Evolutionary conservation across 2,329 filamentous ascomycete genomes (phyloP).

Genomic region (Claviceps monticola): DNA sequence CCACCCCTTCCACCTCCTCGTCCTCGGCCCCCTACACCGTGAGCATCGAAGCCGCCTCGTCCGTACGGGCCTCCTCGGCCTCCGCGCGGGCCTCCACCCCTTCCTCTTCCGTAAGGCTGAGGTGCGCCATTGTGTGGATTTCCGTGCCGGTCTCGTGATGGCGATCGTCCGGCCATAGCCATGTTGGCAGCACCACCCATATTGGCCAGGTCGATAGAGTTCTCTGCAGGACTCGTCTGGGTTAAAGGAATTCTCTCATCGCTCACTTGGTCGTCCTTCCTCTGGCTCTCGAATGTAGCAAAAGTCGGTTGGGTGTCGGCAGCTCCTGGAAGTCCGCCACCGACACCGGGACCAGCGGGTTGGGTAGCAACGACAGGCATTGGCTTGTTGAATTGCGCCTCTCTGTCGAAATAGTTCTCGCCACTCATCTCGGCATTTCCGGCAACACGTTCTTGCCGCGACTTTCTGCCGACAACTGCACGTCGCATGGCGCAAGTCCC

Average conservation of each 20-base stretch:
- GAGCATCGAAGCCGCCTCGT: conserved; percentile 35
- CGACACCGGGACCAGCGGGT: conserved; percentile 44
- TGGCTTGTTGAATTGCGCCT: conserved; percentile 37
- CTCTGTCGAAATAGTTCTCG: conserved; percentile 73
- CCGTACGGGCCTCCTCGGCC: conserved; percentile 33
- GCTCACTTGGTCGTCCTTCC: conserved; percentile 44
- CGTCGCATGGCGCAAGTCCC: conserved; percentile 92
- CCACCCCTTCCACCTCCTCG: conserved; percentile 27
- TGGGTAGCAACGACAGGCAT: conserved; percentile 30
- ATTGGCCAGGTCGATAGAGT: conserved; percentile 25
- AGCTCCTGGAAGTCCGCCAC: conserved; percentile 36
- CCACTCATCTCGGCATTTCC: conserved; percentile 97
- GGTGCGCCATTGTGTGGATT: conserved; percentile 35
- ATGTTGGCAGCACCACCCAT: conserved; percentile 20
- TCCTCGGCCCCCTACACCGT: conserved; percentile 27
- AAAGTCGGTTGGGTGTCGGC: conserved; percentile 39
- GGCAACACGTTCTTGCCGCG: conserved; percentile 79
- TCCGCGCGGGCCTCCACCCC: conserved; percentile 29
- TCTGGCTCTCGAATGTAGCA: conserved; percentile 54
- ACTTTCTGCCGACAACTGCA: conserved; percentile 80
- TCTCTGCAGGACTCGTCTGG: conserved; percentile 45
- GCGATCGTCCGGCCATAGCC: conserved; percentile 23
- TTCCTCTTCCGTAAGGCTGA: conserved; percentile 40
- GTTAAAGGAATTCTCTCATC: conserved; percentile 64
- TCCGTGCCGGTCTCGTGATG: conserved; percentile 49